phyloP scores from a whole-genome alignment of 176 grass and related monocot species.

The Chrysopogon serrulatus region DNA sequence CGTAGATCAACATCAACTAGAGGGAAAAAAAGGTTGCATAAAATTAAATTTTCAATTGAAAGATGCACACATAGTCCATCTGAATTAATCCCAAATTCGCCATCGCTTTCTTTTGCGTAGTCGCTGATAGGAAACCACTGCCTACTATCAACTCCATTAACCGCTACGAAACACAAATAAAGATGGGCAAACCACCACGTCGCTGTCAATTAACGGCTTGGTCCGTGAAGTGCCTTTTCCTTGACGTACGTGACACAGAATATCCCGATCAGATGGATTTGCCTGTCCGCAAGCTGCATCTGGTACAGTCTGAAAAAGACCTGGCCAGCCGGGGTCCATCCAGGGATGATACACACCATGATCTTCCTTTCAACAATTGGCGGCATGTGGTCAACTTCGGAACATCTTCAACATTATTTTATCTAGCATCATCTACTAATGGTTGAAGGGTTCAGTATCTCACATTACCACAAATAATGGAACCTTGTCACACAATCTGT shows the following conservation, averaged over 20 bases:
- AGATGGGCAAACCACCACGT: not conserved
- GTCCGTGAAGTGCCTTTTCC: not conserved
- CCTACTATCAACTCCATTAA: not conserved
- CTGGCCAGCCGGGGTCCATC: not conserved
- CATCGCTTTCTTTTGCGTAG: not conserved
- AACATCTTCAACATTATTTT: not conserved
- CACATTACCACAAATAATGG: not conserved
- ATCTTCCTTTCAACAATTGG: not conserved
- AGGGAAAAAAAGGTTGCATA: not conserved
- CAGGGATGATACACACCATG: not conserved
- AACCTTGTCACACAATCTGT: not conserved
- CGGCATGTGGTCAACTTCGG: not conserved
- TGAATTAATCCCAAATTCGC: not conserved
- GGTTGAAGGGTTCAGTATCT: not conserved
- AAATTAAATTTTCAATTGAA: not conserved
- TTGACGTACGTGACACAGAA: not conserved
- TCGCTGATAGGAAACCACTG: not conserved
- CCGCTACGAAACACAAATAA: not conserved
- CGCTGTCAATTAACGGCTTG: not conserved
- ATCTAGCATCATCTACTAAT: not conserved
- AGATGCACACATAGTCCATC: not conserved
- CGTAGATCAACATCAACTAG: not conserved
- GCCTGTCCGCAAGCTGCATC: not conserved
- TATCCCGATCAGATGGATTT: not conserved
- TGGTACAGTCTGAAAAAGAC: not conserved